phyloP scores from a whole-genome alignment of 768 basidiomycete genomes.

The Boletus reticuloceps region DNA sequence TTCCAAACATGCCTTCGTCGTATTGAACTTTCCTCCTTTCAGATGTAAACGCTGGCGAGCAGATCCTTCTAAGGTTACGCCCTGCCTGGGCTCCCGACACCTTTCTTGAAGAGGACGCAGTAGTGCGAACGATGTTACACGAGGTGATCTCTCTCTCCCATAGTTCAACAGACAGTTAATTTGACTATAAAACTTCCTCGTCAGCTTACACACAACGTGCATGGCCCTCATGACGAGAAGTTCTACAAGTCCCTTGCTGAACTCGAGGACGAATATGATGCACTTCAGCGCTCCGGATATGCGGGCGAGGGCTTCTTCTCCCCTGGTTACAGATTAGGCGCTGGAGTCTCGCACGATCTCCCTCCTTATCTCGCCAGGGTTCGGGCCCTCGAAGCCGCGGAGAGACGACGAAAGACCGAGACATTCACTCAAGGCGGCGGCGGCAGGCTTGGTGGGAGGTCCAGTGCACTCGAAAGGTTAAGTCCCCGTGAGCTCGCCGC shows the following conservation, averaged over 20 bases:
- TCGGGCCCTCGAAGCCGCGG: slow-evolving; percentile 78
- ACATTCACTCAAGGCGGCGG: slow-evolving; percentile 44
- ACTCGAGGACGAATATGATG: slow-evolving; percentile 84
- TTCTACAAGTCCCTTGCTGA: slow-evolving; percentile 72
- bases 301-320: slow-evolving; percentile 89
- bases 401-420: slow-evolving; percentile 56
- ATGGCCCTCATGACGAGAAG: slow-evolving; percentile 85
- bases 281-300: slow-evolving; percentile 76
- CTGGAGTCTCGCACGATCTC: slow-evolving; percentile 61
- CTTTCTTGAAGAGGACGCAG: slow-evolving; percentile 71
- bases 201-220: slow-evolving; percentile 85
- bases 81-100: slow-evolving; percentile 64
- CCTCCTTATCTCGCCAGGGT: slow-evolving; percentile 61
- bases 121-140: slow-evolving; percentile 86
- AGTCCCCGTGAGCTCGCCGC: slow-evolving; percentile 73
- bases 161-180: background rate
- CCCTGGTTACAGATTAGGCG: slow-evolving; percentile 69
- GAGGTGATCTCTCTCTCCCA: slow-evolving; percentile 49
- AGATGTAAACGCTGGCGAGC: slow-evolving; percentile 79
- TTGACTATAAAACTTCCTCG: background rate
- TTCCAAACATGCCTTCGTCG: background rate
- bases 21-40: slow-evolving; percentile 1
- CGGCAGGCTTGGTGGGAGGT: slow-evolving; percentile 61
- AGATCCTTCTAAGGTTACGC: slow-evolving; percentile 81
- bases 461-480: slow-evolving; percentile 37